Base-by-base conservation (phyloP, 1,284 basidiomycete genomes). In the Ganoderma resinaceum region DNA sequence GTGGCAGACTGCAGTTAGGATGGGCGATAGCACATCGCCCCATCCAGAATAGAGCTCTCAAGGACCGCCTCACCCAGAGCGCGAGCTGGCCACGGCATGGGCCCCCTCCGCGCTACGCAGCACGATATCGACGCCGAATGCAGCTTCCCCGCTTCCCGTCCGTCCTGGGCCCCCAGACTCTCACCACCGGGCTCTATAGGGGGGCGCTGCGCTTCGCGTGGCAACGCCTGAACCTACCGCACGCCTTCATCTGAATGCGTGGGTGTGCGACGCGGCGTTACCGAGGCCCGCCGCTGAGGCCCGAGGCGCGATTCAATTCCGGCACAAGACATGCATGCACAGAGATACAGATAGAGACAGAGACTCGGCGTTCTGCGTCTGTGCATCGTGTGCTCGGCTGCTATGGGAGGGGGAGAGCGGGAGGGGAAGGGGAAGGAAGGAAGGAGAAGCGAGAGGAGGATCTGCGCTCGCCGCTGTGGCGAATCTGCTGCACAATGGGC, bases 161-260 rank as follows among this genome's bases (percentile, higher is more conserved):
- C 52, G 8, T 33, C 29, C 20, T 9, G 12, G 8, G 2, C 37
- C 2, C 14, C 11, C 37, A 11, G n/a, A 8, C 5, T 55, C 31
- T 23, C 52, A 55, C 52, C 52, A 16, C 52, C 52, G 52, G 52
- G 23, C 29, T 16, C 52, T 55, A 16, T 55, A 55, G 18, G 23
- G 23, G 26, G 9, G 14, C 14, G 23, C 31, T 33, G 52, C 52
- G 31, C 52, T 55, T 55, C 52, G 52, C 29, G 52, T 55, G 52
- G 52, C 52, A 55, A 33, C 52, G 29, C 52, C 14, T 33, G 52
- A 18, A 49, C 46, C n/a, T 49, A 23, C n/a, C 42, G 20, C 46
- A 49, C 46, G 52, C 4, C 29, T 55, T 55, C 52, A 29, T 55
- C 52, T 55, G 52, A 55, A 55, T 55, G 52, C 29, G 31, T 33